Evolutionary conservation across 768 basidiomycete species (phyloP), one percentile per base, ranked within the genome.

Genomic region (Rhodocollybia butyracea): DNA sequence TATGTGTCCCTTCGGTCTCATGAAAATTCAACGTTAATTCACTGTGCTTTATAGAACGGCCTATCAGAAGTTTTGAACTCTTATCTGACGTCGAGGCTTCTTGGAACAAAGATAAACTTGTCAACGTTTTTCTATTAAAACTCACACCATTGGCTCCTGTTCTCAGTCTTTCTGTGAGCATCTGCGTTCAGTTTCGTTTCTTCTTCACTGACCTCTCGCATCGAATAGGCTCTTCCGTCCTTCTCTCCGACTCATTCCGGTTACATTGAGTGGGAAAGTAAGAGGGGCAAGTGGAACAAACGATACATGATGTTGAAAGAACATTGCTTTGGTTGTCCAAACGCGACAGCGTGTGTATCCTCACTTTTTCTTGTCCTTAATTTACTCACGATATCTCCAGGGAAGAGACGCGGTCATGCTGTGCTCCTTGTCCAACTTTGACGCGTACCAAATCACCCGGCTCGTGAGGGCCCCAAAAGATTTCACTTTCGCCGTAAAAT

Each of bases 281-380:
- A 96, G 72, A 83, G 88, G 57, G 94, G 94, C 32, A 97, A 97
- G 70, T 99, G 96, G 97, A 87, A 77, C 54, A 98, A 98, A 71
- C 82, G 93, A 31, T 95, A 87, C 84, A 76, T 99, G 65, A 84
- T 87, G 63, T 80, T 97, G 24, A 80, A 91, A 46, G 93, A 95
- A 63, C 91, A 95, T 60, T 82, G 57, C 65, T 98, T 52, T 96
- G 86, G 80, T 66, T 96, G 34, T 88, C 91, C 29, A 98, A 98
- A 71, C 87, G 90, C 17, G 93, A 97, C 53, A 88, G 83, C 66
- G 94, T 94, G 61, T 59, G 81, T 73, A 32, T 26, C 54, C 4
- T 36, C 46, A 15, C 27, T 46, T 57, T 46, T 19, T 27, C 56
- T 22, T 27, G 42, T 17, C 34, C 31, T 24, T 52, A 41, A 54